phyloP scores from a whole-genome alignment of 2,329 filamentous ascomycete genomes.

The Penicillium sp. region DNA sequence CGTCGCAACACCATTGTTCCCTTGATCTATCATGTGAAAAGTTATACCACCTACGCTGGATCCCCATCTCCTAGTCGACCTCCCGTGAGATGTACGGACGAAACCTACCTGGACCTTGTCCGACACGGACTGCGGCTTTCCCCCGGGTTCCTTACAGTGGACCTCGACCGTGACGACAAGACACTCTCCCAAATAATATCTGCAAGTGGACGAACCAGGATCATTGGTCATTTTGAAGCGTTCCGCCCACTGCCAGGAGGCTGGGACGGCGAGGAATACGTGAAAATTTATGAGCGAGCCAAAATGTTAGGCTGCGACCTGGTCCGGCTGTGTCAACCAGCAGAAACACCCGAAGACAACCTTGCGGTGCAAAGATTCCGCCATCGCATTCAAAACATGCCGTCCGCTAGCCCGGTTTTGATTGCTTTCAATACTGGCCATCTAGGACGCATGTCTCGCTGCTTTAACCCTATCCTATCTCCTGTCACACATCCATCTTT shows the following conservation, averaged over 20 bases:
- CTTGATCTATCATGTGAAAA: slow-evolving; percentile 53
- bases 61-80: slow-evolving; percentile 26
- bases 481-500: slow-evolving; percentile 55
- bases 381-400: slow-evolving; percentile 46
- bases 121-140: slow-evolving; percentile 59
- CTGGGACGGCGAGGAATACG: slow-evolving; percentile 58
- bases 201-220: slow-evolving; percentile 54
- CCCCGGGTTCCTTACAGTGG: slow-evolving; percentile 61
- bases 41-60: slow-evolving; percentile 16
- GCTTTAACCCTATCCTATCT: slow-evolving; percentile 63
- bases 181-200: slow-evolving; percentile 51
- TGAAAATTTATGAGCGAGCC: slow-evolving; percentile 57
- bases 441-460: slow-evolving; percentile 61
- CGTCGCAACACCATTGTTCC: slow-evolving; percentile 61
- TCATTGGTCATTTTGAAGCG: slow-evolving; percentile 57
- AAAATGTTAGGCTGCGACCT: slow-evolving; percentile 58
- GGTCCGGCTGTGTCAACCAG: slow-evolving; percentile 59
- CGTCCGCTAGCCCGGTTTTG: slow-evolving; percentile 50
- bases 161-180: slow-evolving; percentile 55
- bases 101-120: slow-evolving; percentile 55
- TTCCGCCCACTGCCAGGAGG: slow-evolving; percentile 42
- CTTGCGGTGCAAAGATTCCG: slow-evolving; percentile 57
- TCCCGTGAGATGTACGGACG: slow-evolving; percentile 25
- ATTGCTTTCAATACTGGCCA: slow-evolving; percentile 64
- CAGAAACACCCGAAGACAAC: slow-evolving; percentile 58